Percentiles rank a stretch among this genome's conserved stretches.
These are phyloP conservation scores for Cladosporium austrohemisphaericum DNA, from an alignment of 2,329 filamentous ascomycete species.

Conservation along the genomic window DNA sequence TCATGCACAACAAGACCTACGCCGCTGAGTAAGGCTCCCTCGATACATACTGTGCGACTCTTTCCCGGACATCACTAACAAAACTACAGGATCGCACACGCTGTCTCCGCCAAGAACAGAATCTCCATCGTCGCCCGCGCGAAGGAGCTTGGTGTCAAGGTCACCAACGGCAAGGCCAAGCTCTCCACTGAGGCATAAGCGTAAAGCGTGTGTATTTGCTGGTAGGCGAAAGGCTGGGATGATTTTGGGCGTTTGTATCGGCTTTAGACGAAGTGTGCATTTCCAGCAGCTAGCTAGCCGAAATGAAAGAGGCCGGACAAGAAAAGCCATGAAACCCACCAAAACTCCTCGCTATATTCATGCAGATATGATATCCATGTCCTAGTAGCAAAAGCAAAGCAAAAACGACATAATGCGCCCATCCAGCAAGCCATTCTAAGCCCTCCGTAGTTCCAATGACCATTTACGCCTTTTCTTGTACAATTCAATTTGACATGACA, in stretches of 20 bases:
- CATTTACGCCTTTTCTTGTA: slow-evolving; percentile 3
- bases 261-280: slow-evolving; percentile 13
- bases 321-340: slow-evolving; percentile 22
- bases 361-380: slow-evolving; percentile 15
- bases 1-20: slow-evolving; percentile 99
- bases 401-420: slow-evolving; percentile 12
- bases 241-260: slow-evolving; percentile 14
- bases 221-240: slow-evolving; percentile 13
- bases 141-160: slow-evolving; percentile 98
- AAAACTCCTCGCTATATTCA: slow-evolving; percentile 29
- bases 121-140: slow-evolving; percentile 96
- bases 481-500: slow-evolving; percentile 13
- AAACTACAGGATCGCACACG: slow-evolving; percentile 78
- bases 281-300: slow-evolving; percentile 14
- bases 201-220: slow-evolving; percentile 26
- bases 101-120: slow-evolving; percentile 97
- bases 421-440: slow-evolving; percentile 8
- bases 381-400: slow-evolving; percentile 12
- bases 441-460: slow-evolving; percentile 11
- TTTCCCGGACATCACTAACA: slow-evolving; percentile 34
- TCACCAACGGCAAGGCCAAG: slow-evolving; percentile 99
- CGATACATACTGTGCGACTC: neutral
- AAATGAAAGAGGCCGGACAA: slow-evolving; percentile 14
- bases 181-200: slow-evolving; percentile 82
- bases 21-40: slow-evolving; percentile 81